phyloP scores from a whole-genome alignment of 768 basidiomycete genomes.

The Ramaria rubella region DNA sequence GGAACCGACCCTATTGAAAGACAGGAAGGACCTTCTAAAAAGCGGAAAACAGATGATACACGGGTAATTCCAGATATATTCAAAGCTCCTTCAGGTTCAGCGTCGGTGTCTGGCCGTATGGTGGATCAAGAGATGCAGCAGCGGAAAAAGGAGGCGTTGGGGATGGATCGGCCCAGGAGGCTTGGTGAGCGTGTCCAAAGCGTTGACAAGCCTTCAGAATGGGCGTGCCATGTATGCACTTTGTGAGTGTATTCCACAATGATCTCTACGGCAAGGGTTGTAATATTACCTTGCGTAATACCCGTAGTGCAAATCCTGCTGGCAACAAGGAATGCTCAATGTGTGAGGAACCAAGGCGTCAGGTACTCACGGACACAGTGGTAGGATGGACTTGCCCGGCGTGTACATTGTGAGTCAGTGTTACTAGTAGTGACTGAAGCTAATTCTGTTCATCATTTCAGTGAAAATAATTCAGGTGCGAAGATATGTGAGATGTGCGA shows the following conservation, averaged over 20 bases:
- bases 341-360: neutral
- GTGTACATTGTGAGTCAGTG: slow-evolving; percentile 1
- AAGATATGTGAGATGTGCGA: too few species aligned
- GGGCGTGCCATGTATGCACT: neutral
- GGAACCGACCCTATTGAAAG: too few species aligned
- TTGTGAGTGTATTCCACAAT: neutral
- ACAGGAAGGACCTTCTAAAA: too few species aligned
- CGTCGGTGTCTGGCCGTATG: neutral
- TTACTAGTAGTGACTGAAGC: neutral
- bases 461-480: too few species aligned
- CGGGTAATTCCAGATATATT: too few species aligned
- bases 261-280: neutral
- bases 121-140: neutral
- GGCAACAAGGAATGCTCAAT: neutral
- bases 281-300: neutral
- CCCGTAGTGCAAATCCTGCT: neutral
- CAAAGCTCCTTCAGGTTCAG: neutral
- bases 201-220: neutral
- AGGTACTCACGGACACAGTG: neutral
- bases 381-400: neutral
- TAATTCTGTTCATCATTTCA: too few species aligned
- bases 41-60: too few species aligned
- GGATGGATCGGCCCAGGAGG: neutral
- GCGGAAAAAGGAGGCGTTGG: neutral
- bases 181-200: neutral